Percentiles rank a stretch among this genome's conserved stretches.
These are phyloP conservation scores for Rhazya stricta DNA, from an alignment of 257 asterid genomes.

Conservation along the genomic window DNA sequence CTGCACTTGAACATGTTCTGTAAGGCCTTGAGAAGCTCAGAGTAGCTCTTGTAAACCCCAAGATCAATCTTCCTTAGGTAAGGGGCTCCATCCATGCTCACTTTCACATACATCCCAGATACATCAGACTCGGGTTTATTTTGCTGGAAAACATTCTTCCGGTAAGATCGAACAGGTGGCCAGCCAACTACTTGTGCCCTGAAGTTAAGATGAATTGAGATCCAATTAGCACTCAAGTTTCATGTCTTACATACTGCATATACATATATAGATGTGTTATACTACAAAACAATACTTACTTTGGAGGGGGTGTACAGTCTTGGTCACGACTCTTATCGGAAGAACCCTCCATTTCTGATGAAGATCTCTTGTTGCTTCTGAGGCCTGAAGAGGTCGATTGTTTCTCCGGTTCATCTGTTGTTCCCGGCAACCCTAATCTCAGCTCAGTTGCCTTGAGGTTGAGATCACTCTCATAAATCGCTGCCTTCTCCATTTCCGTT, in stretches of 20 bases:
- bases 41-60: slow-evolving; percentile 50
- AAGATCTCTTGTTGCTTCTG: slow-evolving; percentile 56
- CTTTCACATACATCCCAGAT: slow-evolving; percentile 70
- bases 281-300: slow-evolving; percentile 37
- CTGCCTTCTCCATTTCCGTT: slow-evolving; percentile 28
- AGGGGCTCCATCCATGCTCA: slow-evolving; percentile 99
- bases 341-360: slow-evolving; percentile 41
- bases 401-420: slow-evolving; percentile 38
- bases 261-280: neutral
- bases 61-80: slow-evolving; percentile 81
- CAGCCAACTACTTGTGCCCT: slow-evolving; percentile 75
- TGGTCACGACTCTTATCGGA: slow-evolving; percentile 17
- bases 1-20: slow-evolving; percentile 81
- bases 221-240: neutral
- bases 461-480: slow-evolving; percentile 36
- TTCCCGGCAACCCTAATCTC: slow-evolving; percentile 72
- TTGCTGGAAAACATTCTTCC: slow-evolving; percentile 50
- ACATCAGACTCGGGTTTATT: slow-evolving; percentile 47
- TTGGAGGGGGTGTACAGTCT: slow-evolving; percentile 41
- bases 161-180: slow-evolving; percentile 92
- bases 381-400: slow-evolving; percentile 19
- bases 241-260: neutral
- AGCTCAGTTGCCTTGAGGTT: slow-evolving; percentile 72
- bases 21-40: slow-evolving; percentile 61
- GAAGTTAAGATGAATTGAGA: neutral